Evolutionary conservation across 306 rosid genomes (phyloP).

Genomic region (Vicia villosa): DNA sequence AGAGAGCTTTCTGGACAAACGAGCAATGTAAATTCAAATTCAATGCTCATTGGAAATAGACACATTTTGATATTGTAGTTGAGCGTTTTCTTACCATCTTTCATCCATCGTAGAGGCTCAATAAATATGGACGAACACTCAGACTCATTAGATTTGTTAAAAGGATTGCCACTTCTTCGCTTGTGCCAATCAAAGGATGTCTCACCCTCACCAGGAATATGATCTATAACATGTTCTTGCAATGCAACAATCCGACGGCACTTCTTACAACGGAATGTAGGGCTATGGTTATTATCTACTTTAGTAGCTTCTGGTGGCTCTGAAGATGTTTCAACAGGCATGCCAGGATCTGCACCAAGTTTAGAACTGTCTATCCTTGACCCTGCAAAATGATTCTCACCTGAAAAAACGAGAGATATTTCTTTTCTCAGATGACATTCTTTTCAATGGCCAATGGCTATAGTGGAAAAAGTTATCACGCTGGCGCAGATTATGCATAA

Average conservation of each 20-base stretch:
- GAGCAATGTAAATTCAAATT: conserved; percentile 2
- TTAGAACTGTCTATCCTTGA: conserved; percentile 71
- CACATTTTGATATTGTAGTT: conserved; percentile 21
- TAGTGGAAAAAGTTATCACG: background rate
- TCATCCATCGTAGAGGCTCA: conserved; percentile 97
- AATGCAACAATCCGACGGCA: conserved; percentile 81
- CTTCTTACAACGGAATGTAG: conserved; percentile 86
- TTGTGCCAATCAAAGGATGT: conserved; percentile 70
- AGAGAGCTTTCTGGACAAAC: conserved; percentile 16
- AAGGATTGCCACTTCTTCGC: conserved; percentile 70
- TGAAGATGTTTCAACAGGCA: conserved; percentile 57
- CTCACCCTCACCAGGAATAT: conserved; percentile 90
- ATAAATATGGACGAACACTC: conserved; percentile 93
- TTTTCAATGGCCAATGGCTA: conserved; percentile 19
- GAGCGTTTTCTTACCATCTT: conserved; percentile 64
- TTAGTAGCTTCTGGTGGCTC: conserved; percentile 52
- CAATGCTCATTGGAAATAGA: conserved; percentile 18
- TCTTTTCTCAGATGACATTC: conserved; percentile 10
- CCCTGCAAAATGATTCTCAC: conserved; percentile 74
- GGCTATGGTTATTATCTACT: conserved; percentile 43
- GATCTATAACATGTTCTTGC: conserved; percentile 82
- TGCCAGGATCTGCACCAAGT: conserved; percentile 89
- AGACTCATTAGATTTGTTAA: conserved; percentile 60
- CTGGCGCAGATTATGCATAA: conserved; percentile 4
- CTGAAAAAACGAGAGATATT: conserved; percentile 45